Evolutionary conservation across 2,329 filamentous ascomycete species (phyloP).

Genomic region (Neofusicoccum kwambonambiense): DNA sequence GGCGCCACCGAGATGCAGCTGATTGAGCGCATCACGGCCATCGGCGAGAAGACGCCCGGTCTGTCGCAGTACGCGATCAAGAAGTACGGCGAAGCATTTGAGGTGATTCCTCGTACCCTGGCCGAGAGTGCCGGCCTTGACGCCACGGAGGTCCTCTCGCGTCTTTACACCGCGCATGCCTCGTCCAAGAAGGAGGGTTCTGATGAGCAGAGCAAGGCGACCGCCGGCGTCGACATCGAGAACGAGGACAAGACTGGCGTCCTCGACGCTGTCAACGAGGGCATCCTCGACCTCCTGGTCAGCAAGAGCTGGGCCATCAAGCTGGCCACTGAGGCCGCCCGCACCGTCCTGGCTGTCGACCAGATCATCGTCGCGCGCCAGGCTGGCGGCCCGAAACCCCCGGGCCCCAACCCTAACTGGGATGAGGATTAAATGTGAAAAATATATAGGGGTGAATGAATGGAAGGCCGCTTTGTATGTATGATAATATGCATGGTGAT

Average conservation of each 20-base stretch:
- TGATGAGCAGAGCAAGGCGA: slow-evolving; percentile 62
- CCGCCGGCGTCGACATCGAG: slow-evolving; percentile 92
- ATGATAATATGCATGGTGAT: slow-evolving; percentile 11
- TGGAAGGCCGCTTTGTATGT: background rate
- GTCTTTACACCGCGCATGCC: slow-evolving; percentile 88
- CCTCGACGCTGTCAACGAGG: slow-evolving; percentile 80
- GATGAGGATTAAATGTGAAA: slow-evolving; percentile 56
- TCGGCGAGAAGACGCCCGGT: slow-evolving; percentile 89
- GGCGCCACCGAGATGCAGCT: slow-evolving; percentile 94
- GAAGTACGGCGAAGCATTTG: slow-evolving; percentile 96
- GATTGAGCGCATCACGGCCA: slow-evolving; percentile 84
- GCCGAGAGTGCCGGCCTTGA: slow-evolving; percentile 95
- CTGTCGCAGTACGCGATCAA: slow-evolving; percentile 95
- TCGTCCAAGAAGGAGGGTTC: slow-evolving; percentile 45
- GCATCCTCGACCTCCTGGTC: slow-evolving; percentile 88
- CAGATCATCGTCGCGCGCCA: slow-evolving; percentile 99
- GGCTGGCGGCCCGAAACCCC: slow-evolving; percentile 95
- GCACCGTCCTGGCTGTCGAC: slow-evolving; percentile 93
- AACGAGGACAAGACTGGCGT: slow-evolving; percentile 78
- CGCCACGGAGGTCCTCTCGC: slow-evolving; percentile 92
- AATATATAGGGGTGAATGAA: background rate
- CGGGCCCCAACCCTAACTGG: slow-evolving; percentile 83
- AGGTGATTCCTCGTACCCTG: slow-evolving; percentile 90
- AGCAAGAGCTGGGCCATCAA: slow-evolving; percentile 97
- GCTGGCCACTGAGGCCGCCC: slow-evolving; percentile 88